These are phyloP conservation scores for Gautieria morchelliformis DNA, from an alignment of 768 basidiomycete species.

Conservation along the genomic window DNA sequence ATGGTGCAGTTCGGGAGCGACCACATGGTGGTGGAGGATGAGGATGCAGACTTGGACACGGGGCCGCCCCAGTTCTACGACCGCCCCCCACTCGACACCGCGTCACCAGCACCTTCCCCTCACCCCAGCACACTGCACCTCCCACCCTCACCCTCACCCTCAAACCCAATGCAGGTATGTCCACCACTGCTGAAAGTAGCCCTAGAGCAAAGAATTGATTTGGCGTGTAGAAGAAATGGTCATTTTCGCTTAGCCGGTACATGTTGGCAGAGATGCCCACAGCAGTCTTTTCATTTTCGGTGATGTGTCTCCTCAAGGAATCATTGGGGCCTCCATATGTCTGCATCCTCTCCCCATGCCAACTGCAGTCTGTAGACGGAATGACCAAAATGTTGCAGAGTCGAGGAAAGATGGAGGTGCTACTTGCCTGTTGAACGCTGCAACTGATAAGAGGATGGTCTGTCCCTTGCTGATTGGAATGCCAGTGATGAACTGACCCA, in stretches of 20 bases:
- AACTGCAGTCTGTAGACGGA: constrained; percentile 17
- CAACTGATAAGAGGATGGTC: constrained; percentile 42
- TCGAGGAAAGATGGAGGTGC: neutral
- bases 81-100: too few species aligned
- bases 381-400: neutral
- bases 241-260: neutral
- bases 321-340: constrained; percentile 20
- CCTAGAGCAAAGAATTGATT: too few species aligned
- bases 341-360: constrained; percentile 23
- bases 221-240: neutral
- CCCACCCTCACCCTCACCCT: too few species aligned
- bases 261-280: constrained; percentile 5
- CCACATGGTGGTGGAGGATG: too few species aligned
- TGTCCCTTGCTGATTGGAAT: constrained; percentile 41
- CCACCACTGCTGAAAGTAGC: too few species aligned
- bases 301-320: constrained; percentile 13
- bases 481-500: too few species aligned
- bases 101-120: too few species aligned
- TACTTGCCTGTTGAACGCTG: constrained; percentile 44
- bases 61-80: too few species aligned
- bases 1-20: too few species aligned
- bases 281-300: constrained; percentile 11
- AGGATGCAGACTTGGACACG: too few species aligned
- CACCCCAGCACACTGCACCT: too few species aligned
- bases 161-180: constrained; percentile 10